A percentile compares a stretch with the other conserved stretches of the same genome.
Conservation (phyloP, 306 rosid genomes). For the Biancaea sappan region DNA sequence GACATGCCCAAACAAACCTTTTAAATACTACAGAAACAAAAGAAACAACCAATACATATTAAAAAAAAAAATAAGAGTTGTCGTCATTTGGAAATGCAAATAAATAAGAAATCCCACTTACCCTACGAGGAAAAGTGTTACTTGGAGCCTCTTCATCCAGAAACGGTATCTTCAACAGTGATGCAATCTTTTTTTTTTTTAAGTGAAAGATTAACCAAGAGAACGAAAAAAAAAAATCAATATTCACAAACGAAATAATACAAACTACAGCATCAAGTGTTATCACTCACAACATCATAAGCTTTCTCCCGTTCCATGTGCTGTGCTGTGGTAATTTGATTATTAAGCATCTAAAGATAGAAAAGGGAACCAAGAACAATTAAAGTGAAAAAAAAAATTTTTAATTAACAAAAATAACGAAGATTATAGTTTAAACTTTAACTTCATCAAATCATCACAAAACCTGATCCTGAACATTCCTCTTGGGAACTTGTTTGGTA, state of each 20-base stretch:
- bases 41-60: slow-evolving; percentile 25
- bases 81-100: slow-evolving; percentile 25
- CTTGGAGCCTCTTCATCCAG: slow-evolving; percentile 80
- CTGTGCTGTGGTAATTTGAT: slow-evolving; percentile 65
- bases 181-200: slow-evolving; percentile 57
- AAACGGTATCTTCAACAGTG: slow-evolving; percentile 81
- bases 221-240: not conserved
- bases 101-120: slow-evolving; percentile 37
- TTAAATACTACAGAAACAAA: slow-evolving; percentile 20
- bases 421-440: not conserved
- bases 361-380: slow-evolving; percentile 27
- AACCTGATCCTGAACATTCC: slow-evolving; percentile 89
- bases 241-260: slow-evolving; percentile 8
- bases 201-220: not conserved
- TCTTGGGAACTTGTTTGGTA: slow-evolving; percentile 66
- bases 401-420: not conserved
- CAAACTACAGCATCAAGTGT: slow-evolving; percentile 9
- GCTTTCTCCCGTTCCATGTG: slow-evolving; percentile 88
- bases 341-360: slow-evolving; percentile 72
- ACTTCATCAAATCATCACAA: slow-evolving; percentile 18
- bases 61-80: not conserved
- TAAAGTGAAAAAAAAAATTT: not conserved
- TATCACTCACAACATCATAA: slow-evolving; percentile 73
- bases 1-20: too few relatives aligned
- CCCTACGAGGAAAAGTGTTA: slow-evolving; percentile 87